Conservation (phyloP, 768 basidiomycete genomes). For the Gelatoporia subvermispora region DNA sequence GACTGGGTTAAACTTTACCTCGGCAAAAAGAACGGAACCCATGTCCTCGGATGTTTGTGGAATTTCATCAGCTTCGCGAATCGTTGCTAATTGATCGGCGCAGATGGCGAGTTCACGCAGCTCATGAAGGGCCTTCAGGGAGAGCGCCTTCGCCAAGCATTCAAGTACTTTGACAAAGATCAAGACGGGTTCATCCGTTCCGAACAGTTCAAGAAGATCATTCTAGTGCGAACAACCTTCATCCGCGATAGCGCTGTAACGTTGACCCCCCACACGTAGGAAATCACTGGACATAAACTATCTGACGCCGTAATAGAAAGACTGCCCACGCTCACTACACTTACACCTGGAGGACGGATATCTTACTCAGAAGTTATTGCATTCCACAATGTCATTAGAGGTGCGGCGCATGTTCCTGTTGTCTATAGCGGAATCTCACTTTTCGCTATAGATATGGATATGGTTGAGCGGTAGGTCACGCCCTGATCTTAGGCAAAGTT, state of each 20-base stretch:
- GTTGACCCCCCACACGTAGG: conserved; percentile 38
- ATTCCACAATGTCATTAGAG: conserved; percentile 93
- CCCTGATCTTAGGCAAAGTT: not conserved
- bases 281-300: conserved; percentile 95
- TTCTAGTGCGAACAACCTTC: conserved; percentile 55
- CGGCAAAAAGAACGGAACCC: conserved; percentile 86
- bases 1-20: conserved; percentile 97
- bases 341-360: conserved; percentile 86
- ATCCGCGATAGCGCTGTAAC: not conserved
- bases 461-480: conserved; percentile 72
- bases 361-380: conserved; percentile 95
- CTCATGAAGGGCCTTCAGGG: conserved; percentile 98
- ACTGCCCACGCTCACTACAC: conserved; percentile 85
- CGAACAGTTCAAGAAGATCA: conserved; percentile 92
- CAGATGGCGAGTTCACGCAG: conserved; percentile 96
- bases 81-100: not conserved
- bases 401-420: conserved; percentile 33
- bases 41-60: conserved; percentile 84
- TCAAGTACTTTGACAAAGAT: conserved; percentile 85
- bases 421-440: not conserved
- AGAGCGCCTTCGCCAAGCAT: conserved; percentile 94
- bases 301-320: conserved; percentile 91
- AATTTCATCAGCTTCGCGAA: not conserved
- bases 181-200: conserved; percentile 92
- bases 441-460: conserved; percentile 79